A percentile compares a stretch with the other conserved stretches of the same genome.
Conservation (phyloP, 345 rosid genomes). For the Eucalyptus caleyi region DNA sequence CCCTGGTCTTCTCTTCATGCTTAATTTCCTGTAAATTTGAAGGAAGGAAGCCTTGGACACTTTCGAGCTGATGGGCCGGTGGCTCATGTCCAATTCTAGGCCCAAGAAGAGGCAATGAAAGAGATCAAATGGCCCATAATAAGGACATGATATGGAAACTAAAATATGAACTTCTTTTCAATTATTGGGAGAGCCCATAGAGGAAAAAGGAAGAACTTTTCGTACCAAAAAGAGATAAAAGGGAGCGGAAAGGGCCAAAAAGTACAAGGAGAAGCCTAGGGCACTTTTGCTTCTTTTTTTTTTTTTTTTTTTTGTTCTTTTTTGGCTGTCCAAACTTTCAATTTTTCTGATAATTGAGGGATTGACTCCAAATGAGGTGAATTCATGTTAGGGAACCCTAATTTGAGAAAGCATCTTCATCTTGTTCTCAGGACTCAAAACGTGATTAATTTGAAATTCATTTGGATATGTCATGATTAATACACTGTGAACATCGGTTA, state of each 20-base stretch:
- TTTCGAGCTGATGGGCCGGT: neutral
- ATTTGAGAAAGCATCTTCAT: too few species aligned
- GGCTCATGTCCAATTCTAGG: neutral
- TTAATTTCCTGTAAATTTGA: neutral
- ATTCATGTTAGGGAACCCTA: too few species aligned
- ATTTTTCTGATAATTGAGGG: neutral
- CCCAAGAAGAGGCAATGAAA: neutral
- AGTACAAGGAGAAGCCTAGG: neutral
- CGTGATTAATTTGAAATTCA: too few species aligned
- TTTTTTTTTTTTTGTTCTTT: too few species aligned
- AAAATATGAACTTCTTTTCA: neutral
- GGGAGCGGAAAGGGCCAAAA: neutral
- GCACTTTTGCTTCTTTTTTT: neutral
- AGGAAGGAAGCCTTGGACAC: neutral
- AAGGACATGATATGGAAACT: neutral
- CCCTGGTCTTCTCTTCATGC: neutral
- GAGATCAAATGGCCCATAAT: neutral
- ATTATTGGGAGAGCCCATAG: neutral
- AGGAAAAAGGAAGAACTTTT: neutral
- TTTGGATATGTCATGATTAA: too few species aligned
- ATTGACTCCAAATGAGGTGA: too few species aligned
- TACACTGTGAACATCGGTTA: fast-evolving
- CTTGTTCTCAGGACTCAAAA: too few species aligned
- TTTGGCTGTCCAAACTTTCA: neutral
- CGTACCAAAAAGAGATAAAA: neutral